A percentile compares a stretch with the other conserved stretches of the same genome.
phyloP scores from a whole-genome alignment of 2,329 filamentous ascomycete genomes.

The Diplodia corticola region DNA sequence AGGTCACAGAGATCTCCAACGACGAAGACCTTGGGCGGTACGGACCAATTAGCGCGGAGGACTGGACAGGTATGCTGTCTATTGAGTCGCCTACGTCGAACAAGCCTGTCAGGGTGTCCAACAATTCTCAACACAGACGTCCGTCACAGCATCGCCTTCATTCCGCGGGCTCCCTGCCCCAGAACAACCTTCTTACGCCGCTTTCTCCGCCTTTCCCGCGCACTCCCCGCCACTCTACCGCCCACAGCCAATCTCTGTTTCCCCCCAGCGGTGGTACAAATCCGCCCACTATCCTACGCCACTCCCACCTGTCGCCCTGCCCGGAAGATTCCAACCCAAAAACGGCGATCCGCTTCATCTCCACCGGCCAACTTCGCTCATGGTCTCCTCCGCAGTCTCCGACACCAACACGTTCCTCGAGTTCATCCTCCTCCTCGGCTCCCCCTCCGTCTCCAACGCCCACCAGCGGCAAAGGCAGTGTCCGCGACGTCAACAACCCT shows the following conservation, averaged over 20 bases:
- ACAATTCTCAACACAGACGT: background rate
- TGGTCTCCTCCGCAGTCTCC: background rate
- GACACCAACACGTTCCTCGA: background rate
- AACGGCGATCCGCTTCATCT: background rate
- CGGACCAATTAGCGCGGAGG: background rate
- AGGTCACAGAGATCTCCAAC: background rate
- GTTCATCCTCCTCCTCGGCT: background rate
- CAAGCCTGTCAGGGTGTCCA: background rate
- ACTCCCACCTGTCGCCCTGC: constrained; percentile 6
- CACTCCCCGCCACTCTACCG: constrained; percentile 1
- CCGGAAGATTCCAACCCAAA: background rate
- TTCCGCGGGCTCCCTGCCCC: background rate
- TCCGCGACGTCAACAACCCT: background rate
- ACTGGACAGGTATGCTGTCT: background rate
- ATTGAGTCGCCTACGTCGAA: background rate
- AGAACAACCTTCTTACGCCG: background rate
- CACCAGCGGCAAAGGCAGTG: background rate
- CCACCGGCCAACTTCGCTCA: background rate
- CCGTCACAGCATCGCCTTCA: background rate
- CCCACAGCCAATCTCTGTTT: background rate
- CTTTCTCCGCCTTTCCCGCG: background rate
- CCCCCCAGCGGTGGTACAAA: background rate
- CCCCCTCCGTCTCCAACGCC: background rate
- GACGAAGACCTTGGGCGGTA: background rate
- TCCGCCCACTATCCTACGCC: constrained; percentile 6